Evolutionary conservation across 2,329 filamentous ascomycete genomes (phyloP).

Genomic region (Calonectria crousiana): DNA sequence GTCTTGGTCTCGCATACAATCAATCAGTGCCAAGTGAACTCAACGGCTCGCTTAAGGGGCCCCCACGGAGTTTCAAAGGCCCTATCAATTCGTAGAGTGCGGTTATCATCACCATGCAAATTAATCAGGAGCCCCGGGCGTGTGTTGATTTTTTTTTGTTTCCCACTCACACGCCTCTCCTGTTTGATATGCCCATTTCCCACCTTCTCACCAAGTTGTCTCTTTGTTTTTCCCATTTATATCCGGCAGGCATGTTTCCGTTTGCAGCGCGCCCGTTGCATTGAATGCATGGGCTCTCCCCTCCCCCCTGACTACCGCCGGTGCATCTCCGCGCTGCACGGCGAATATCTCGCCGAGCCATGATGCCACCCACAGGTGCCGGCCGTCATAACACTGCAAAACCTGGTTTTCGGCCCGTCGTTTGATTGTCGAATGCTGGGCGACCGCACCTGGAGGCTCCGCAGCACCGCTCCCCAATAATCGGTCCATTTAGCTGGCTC

Average conservation of each 20-base stretch:
- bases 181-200: slow-evolving; percentile 2
- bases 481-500: not conserved
- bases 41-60: not conserved
- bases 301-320: not conserved
- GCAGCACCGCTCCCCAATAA: not conserved
- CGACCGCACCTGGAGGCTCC: not conserved
- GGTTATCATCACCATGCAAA: not conserved
- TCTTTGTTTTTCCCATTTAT: not conserved
- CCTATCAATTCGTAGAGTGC: not conserved
- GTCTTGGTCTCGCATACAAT: not conserved
- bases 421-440: not conserved
- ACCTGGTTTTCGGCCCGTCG: slow-evolving; percentile 8
- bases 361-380: not conserved
- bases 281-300: not conserved
- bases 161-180: not conserved
- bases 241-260: not conserved
- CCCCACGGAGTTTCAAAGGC: not conserved
- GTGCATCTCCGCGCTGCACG: not conserved
- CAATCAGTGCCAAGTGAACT: slow-evolving; percentile 3
- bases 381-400: not conserved
- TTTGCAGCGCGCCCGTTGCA: not conserved
- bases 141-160: not conserved
- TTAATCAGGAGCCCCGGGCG: not conserved
- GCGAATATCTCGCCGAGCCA: slow-evolving; percentile 4
- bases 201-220: not conserved